Evolutionary conservation across 2,329 filamentous ascomycete species (phyloP).

Genomic region (Kalmusia sp.): DNA sequence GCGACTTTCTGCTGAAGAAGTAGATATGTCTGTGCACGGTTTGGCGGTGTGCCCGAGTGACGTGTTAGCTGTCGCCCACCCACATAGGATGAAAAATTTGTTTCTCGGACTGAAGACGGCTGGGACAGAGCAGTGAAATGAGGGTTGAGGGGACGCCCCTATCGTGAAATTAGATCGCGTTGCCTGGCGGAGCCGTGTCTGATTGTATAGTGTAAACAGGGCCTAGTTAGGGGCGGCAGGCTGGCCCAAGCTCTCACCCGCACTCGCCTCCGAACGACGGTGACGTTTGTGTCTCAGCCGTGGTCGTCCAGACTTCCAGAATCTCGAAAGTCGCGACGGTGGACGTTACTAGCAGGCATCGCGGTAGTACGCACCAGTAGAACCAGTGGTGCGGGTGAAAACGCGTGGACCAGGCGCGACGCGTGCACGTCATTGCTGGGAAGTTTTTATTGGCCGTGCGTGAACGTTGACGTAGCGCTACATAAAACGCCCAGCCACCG

Average conservation of each 20-base stretch:
- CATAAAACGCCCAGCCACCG: slow-evolving; percentile 17
- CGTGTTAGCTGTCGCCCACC: neutral
- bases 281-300: slow-evolving; percentile 2
- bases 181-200: neutral
- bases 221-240: neutral
- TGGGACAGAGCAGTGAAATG: neutral
- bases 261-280: neutral
- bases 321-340: neutral
- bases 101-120: neutral
- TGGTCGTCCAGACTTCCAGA: neutral
- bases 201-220: neutral
- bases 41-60: slow-evolving; percentile 3
- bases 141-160: neutral
- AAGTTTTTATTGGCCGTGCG: neutral
- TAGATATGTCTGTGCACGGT: neutral
- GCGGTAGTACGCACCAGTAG: neutral
- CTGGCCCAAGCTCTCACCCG: slow-evolving; percentile 6
- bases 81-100: neutral
- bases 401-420: slow-evolving; percentile 28
- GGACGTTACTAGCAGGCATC: neutral
- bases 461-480: slow-evolving; percentile 18
- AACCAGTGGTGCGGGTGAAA: slow-evolving; percentile 3
- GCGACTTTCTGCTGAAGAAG: slow-evolving; percentile 44
- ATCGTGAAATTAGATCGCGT: neutral
- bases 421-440: slow-evolving; percentile 37